Evolutionary conservation across 1,139 yeast species (phyloP), one percentile per base, ranked within the genome.

Genomic region (Arxiozyma slooffiae): DNA sequence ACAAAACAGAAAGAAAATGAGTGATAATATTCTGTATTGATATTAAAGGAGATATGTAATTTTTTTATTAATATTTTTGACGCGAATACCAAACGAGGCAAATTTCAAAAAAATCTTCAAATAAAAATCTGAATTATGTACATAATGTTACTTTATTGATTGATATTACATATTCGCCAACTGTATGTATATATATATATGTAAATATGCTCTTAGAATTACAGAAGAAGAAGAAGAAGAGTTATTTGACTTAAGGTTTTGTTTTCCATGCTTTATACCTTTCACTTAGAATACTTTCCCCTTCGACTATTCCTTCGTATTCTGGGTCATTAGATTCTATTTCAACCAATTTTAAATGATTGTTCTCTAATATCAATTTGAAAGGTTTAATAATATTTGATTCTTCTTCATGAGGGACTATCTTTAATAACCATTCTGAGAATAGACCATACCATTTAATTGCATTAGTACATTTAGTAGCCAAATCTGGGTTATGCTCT

Each of bases 401-500:
- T 16, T 50, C 22, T 44, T 69, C 72, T 51, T 77, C 81, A 16
- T 72, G 68, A 23, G 85, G 82, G 21, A 88, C 70, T 30, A 71
- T 72, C 23, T 73, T 74, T 47, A 71, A 69, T 20, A 89, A 64
- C 96, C 96, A 90, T 52, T 85, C 88, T 48, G 88, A 72, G 37
- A 83, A 78, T 0, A 94, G 90, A 6, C 90, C 92, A 65, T 87
- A 87, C 80, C 94, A 89, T 60, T 82, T 85, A 52, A 89, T 73
- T 4, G 94, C 83, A 54, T 81, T 85, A 64, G 82, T 77, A 57
- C 95, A 90, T n/a, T 60, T 55, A 58, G 80, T 80, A 53, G 79
- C 74, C 57, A 77, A 72, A 37, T 66, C 67, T n/a, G 82, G 78
- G 62, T 65, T 71, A 55, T 60, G 67, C 55, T 53, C 66, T 58